Percentiles rank a stretch among this genome's conserved stretches.
Conservation (phyloP, 2,329 filamentous ascomycete species). For the Furcasterigmium furcatum region DNA sequence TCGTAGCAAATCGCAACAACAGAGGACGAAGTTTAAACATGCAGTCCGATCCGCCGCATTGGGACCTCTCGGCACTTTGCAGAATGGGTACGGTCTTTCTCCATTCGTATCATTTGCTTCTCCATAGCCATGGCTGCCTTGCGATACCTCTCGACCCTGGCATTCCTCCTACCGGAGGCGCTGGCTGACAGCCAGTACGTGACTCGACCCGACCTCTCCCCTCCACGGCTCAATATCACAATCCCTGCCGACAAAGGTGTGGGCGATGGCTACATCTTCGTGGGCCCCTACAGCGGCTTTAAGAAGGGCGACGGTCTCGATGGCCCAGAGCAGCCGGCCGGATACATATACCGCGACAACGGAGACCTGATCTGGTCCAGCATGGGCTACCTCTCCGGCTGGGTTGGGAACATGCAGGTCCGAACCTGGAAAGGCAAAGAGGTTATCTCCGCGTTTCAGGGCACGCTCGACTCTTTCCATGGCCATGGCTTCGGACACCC, state of each 20-base stretch:
- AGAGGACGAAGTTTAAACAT: too few species aligned
- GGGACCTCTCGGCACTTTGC: too few species aligned
- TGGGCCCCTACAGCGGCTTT: slow-evolving; percentile 1
- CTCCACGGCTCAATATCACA: slow-evolving; percentile 4
- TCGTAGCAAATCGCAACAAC: too few species aligned
- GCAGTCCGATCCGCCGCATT: too few species aligned
- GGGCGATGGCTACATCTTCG: slow-evolving; percentile 1
- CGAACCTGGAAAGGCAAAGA: slow-evolving; percentile 4
- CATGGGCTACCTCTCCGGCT: slow-evolving; percentile 5
- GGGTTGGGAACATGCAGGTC: slow-evolving; percentile 6
- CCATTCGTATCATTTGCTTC: too few species aligned
- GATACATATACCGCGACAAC: slow-evolving; percentile 4
- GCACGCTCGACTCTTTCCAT: slow-evolving; percentile 23
- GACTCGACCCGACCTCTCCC: slow-evolving; percentile 14
- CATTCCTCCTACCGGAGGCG: too few species aligned
- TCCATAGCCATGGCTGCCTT: too few species aligned
- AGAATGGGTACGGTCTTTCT: too few species aligned
- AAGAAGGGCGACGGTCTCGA: not conserved
- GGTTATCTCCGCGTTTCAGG: slow-evolving; percentile 4
- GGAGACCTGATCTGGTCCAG: slow-evolving; percentile 7
- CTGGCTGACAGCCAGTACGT: slow-evolving; percentile 17
- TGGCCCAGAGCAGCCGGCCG: not conserved
- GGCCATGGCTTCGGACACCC: slow-evolving; percentile 19
- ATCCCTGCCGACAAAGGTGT: not conserved
- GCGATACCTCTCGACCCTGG: too few species aligned